phyloP scores from a whole-genome alignment of 345 rosid species.

The Litchi chinensis region DNA sequence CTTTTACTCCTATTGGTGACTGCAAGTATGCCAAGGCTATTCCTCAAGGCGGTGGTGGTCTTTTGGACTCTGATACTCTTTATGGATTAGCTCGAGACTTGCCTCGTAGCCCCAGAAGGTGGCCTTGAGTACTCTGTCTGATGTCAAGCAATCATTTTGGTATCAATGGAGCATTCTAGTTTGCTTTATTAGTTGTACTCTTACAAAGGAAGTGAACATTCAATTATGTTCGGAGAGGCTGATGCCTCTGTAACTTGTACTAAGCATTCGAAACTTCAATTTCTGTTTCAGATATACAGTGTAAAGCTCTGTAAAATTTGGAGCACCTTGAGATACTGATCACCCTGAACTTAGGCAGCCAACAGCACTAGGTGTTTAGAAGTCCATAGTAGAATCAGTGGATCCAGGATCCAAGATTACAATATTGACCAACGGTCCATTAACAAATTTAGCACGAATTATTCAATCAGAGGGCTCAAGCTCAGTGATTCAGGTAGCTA shows the following conservation, averaged over 20 bases:
- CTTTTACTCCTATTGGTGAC: constrained; percentile 54
- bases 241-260: too few species aligned
- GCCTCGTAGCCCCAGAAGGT: constrained; percentile 91
- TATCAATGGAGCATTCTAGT: too few species aligned
- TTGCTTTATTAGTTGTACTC: too few species aligned
- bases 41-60: constrained; percentile 85
- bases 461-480: constrained; percentile 37
- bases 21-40: constrained; percentile 74
- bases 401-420: constrained; percentile 59
- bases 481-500: constrained; percentile 60
- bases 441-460: constrained; percentile 76
- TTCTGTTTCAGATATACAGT: constrained; percentile 64
- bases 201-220: too few species aligned
- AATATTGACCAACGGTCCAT: constrained; percentile 75
- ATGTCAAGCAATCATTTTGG: neutral
- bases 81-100: constrained; percentile 80
- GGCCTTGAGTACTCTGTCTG: neutral
- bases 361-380: constrained; percentile 72
- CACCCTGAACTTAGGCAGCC: constrained; percentile 78
- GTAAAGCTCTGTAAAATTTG: constrained; percentile 54
- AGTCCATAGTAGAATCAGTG: constrained; percentile 39
- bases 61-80: constrained; percentile 86
- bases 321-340: constrained; percentile 77
- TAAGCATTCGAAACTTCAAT: neutral
- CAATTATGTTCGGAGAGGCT: too few species aligned